These are phyloP conservation scores for Zymoseptoria tritici DNA, from an alignment of 2,329 filamentous ascomycete genomes.

Conservation along the genomic window DNA sequence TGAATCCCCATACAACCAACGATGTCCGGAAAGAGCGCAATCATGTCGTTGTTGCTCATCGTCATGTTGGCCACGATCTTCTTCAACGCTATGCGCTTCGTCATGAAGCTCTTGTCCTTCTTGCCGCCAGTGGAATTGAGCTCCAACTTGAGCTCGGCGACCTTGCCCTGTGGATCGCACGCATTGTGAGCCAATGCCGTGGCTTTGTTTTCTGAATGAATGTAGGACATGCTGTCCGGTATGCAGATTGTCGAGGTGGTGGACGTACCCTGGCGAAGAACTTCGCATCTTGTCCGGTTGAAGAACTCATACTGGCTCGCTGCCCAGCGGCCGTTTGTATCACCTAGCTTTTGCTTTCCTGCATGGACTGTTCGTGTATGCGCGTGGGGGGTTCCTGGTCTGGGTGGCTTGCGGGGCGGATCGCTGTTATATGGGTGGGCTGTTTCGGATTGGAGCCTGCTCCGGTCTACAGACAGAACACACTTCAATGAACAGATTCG, in stretches of 20 bases:
- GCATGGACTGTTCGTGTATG: not conserved
- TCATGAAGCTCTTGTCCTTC: slow-evolving; percentile 93
- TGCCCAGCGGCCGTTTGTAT: not conserved
- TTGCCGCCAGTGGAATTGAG: slow-evolving; percentile 64
- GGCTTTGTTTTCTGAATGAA: slow-evolving; percentile 2
- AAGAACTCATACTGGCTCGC: slow-evolving; percentile 45
- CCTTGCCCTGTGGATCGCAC: slow-evolving; percentile 73
- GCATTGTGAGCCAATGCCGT: not conserved
- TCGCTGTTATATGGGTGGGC: not conserved
- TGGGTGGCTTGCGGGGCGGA: not conserved
- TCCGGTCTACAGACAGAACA: not conserved
- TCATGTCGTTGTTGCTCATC: slow-evolving; percentile 99
- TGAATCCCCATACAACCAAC: slow-evolving; percentile 92
- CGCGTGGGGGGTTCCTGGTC: not conserved
- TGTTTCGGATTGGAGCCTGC: not conserved
- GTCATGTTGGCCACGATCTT: slow-evolving; percentile 99
- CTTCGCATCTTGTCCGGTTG: slow-evolving; percentile 89
- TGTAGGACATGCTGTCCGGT: slow-evolving; percentile 5
- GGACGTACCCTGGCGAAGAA: slow-evolving; percentile 89
- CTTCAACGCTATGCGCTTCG: slow-evolving; percentile 97
- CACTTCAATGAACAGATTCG: not conserved
- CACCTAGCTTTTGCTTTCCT: not conserved
- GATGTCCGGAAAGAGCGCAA: slow-evolving; percentile 90
- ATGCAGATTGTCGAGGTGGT: slow-evolving; percentile 1
- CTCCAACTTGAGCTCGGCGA: slow-evolving; percentile 91